These are phyloP conservation scores for Alternaria viburni DNA, from an alignment of 2,329 filamentous ascomycete genomes.

Conservation along the genomic window DNA sequence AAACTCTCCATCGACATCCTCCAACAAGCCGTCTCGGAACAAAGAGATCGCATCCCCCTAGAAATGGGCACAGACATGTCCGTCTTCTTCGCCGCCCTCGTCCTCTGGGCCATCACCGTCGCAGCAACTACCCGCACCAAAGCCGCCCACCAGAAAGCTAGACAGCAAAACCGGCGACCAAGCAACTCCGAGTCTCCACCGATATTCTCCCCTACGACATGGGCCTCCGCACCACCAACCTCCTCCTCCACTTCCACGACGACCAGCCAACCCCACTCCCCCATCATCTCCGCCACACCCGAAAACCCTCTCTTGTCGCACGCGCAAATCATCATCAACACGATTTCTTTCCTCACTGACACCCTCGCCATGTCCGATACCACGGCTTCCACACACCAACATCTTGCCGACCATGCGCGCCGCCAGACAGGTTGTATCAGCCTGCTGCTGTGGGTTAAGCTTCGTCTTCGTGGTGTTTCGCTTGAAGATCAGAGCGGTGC, in stretches of 20 bases:
- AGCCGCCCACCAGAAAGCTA: slow-evolving; percentile 6
- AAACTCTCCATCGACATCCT: slow-evolving; percentile 34
- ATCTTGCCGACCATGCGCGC: slow-evolving; percentile 25
- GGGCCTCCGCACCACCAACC: slow-evolving; percentile 1
- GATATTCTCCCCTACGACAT: slow-evolving; percentile 7
- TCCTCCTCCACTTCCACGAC: not conserved
- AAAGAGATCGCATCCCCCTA: slow-evolving; percentile 19
- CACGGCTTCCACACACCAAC: slow-evolving; percentile 18
- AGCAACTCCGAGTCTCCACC: slow-evolving; percentile 18
- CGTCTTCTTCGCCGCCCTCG: slow-evolving; percentile 44
- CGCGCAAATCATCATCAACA: slow-evolving; percentile 28
- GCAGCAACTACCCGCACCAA: slow-evolving; percentile 30
- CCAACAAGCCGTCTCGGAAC: slow-evolving; percentile 30
- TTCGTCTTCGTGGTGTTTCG: slow-evolving; percentile 29
- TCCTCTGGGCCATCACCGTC: slow-evolving; percentile 45
- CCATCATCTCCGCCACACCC: slow-evolving; percentile 10
- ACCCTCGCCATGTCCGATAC: slow-evolving; percentile 23
- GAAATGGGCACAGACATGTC: slow-evolving; percentile 43
- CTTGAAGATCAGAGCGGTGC: slow-evolving; percentile 22
- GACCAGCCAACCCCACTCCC: slow-evolving; percentile 18
- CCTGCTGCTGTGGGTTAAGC: slow-evolving; percentile 43
- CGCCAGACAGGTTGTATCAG: slow-evolving; percentile 40
- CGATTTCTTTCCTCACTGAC: slow-evolving; percentile 33
- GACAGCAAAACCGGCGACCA: slow-evolving; percentile 12
- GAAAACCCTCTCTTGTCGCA: slow-evolving; percentile 19